These are phyloP conservation scores for Favolaschia claudopus DNA, from an alignment of 768 basidiomycete species.

Conservation along the genomic window DNA sequence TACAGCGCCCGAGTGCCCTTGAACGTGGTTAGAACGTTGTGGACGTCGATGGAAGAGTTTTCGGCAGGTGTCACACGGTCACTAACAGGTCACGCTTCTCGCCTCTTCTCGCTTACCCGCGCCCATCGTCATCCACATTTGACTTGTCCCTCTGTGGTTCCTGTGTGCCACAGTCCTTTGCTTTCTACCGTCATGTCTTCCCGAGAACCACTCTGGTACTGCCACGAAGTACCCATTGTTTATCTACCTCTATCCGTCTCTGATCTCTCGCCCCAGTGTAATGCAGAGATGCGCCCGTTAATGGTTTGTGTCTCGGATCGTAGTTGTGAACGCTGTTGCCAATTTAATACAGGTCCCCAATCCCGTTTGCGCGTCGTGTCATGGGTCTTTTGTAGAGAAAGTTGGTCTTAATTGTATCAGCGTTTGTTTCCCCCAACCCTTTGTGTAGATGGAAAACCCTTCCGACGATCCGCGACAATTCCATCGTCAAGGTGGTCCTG, in stretches of 20 bases:
- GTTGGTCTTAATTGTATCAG: constrained; percentile 9
- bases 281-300: constrained; percentile 87
- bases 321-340: constrained; percentile 8
- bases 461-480: constrained; percentile 80
- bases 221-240: constrained; percentile 62
- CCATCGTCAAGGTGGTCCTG: constrained; percentile 44
- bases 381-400: constrained; percentile 66
- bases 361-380: constrained; percentile 85
- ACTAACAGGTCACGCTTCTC: too few species aligned
- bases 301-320: constrained; percentile 61
- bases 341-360: constrained; percentile 67
- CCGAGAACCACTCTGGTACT: constrained; percentile 81
- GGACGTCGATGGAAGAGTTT: background rate
- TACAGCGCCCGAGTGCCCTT: too few species aligned
- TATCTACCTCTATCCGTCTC: background rate
- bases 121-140: background rate
- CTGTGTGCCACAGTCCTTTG: constrained; percentile 19
- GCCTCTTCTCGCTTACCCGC: background rate
- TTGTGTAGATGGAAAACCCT: constrained; percentile 73
- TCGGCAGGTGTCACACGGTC: background rate
- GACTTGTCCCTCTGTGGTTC: constrained; percentile 2
- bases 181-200: constrained; percentile 59
- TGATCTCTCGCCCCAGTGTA: constrained; percentile 62
- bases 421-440: background rate
- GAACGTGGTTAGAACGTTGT: background rate